These are phyloP conservation scores for Wickerhamiella alocasiicola DNA, from an alignment of 805 yeast species.

Conservation along the genomic window DNA sequence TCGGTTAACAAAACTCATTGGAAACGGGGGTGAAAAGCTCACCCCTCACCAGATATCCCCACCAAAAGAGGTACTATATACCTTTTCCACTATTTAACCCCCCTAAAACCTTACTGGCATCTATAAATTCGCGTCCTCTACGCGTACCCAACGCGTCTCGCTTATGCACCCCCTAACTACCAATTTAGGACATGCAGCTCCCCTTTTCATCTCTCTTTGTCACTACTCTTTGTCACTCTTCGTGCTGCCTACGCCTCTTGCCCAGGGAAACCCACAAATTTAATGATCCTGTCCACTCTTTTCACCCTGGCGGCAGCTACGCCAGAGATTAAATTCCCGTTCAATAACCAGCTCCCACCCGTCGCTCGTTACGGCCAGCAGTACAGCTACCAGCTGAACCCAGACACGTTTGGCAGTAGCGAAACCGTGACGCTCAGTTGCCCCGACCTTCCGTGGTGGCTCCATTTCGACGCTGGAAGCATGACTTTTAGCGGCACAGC, in stretches of 20 bases:
- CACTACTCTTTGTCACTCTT: conserved; percentile 11
- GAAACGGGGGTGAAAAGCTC: too few species aligned
- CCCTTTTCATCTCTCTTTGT: too few species aligned
- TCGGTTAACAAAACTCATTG: too few species aligned
- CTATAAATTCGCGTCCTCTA: too few species aligned
- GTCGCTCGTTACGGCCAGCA: conserved; percentile 60
- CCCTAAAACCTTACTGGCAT: too few species aligned
- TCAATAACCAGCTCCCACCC: conserved; percentile 71
- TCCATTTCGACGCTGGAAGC: conserved; percentile 49
- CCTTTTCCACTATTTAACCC: too few species aligned
- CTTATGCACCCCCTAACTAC: too few species aligned
- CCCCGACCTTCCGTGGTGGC: conserved; percentile 61
- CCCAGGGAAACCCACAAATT: too few species aligned
- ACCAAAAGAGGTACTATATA: too few species aligned
- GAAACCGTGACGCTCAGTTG: conserved; percentile 41
- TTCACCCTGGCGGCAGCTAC: conserved; percentile 27
- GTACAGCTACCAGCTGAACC: conserved; percentile 55
- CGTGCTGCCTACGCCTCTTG: not conserved
- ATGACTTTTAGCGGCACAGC: conserved; percentile 61
- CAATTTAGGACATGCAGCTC: too few species aligned
- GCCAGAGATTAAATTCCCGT: conserved; percentile 61
- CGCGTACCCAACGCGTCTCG: too few species aligned
- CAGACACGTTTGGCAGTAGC: conserved; percentile 49
- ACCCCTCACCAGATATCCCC: too few species aligned
- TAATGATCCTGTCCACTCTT: conserved; percentile 10